phyloP scores from a whole-genome alignment of 441 rosid genomes.

The Erodium trifolium region DNA sequence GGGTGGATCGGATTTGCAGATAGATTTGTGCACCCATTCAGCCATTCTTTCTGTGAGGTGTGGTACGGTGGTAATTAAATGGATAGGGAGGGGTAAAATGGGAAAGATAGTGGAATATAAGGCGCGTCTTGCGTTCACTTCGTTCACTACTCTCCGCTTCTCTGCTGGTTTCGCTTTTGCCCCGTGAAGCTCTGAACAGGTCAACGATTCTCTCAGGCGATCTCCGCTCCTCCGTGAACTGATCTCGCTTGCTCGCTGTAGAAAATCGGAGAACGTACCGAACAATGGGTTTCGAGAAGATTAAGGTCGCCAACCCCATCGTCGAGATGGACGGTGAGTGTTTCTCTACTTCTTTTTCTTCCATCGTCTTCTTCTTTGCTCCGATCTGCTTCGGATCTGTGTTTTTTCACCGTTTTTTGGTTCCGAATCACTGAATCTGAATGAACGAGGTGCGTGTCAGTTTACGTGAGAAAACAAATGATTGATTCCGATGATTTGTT shows the following conservation, averaged over 20 bases:
- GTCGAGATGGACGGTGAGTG: constrained; percentile 88
- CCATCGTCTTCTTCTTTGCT: background rate
- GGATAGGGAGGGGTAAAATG: background rate
- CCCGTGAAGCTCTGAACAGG: background rate
- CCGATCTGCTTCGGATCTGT: background rate
- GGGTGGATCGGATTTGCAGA: too few relatives aligned
- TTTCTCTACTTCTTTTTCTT: background rate
- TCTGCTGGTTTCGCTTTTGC: background rate
- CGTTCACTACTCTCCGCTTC: background rate
- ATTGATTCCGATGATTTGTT: background rate
- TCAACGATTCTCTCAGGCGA: background rate
- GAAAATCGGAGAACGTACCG: background rate
- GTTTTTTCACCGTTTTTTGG: background rate
- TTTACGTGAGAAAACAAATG: background rate
- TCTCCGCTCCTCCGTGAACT: too few relatives aligned
- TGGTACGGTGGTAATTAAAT: background rate
- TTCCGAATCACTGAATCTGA: background rate
- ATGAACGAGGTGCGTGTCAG: background rate
- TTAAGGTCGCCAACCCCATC: constrained; percentile 73
- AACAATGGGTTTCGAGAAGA: constrained; percentile 58
- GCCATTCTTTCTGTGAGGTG: background rate
- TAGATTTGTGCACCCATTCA: too few relatives aligned
- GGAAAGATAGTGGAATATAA: background rate
- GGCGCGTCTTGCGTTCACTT: constrained; percentile 1
- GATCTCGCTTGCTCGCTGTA: background rate